Conservation (phyloP, 345 rosid species). For the Eucalyptus pauciflora region DNA sequence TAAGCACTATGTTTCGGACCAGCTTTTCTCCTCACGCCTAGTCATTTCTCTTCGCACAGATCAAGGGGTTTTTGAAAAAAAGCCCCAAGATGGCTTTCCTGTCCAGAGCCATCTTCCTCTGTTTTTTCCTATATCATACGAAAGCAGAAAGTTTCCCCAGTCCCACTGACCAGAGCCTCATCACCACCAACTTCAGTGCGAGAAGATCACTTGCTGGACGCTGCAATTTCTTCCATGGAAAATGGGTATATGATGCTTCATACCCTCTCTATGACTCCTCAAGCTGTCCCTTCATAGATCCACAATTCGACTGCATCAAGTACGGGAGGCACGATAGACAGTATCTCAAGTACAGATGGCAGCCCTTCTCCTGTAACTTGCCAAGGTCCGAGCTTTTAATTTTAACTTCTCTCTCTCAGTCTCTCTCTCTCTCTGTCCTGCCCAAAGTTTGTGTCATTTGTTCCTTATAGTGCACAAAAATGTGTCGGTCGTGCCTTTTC, state of each 20-base stretch:
- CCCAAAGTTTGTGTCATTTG: not conserved
- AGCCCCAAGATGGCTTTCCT: slow-evolving; percentile 16
- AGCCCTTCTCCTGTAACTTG: slow-evolving; percentile 38
- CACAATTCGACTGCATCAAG: slow-evolving; percentile 42
- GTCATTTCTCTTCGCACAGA: not conserved
- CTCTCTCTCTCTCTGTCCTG: not conserved
- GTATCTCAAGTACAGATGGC: slow-evolving; percentile 59
- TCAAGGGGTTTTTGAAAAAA: not conserved
- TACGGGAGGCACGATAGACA: slow-evolving; percentile 38
- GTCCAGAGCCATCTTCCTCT: not conserved
- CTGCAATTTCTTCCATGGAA: slow-evolving; percentile 44
- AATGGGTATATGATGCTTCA: slow-evolving; percentile 43
- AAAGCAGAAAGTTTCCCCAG: not conserved
- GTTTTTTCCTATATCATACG: not conserved
- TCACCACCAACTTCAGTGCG: not conserved
- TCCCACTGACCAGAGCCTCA: not conserved
- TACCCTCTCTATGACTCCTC: slow-evolving; percentile 38
- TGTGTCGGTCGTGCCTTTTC: not conserved
- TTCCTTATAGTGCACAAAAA: not conserved
- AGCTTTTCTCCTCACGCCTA: slow-evolving; percentile 5
- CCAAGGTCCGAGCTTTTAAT: slow-evolving; percentile 25
- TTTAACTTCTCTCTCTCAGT: not conserved
- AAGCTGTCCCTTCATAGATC: slow-evolving; percentile 48
- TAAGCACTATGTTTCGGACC: not conserved
- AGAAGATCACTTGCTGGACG: slow-evolving; percentile 9